phyloP scores from a whole-genome alignment of 2,329 filamentous ascomycete genomes.

The Talaromyces sp. region DNA sequence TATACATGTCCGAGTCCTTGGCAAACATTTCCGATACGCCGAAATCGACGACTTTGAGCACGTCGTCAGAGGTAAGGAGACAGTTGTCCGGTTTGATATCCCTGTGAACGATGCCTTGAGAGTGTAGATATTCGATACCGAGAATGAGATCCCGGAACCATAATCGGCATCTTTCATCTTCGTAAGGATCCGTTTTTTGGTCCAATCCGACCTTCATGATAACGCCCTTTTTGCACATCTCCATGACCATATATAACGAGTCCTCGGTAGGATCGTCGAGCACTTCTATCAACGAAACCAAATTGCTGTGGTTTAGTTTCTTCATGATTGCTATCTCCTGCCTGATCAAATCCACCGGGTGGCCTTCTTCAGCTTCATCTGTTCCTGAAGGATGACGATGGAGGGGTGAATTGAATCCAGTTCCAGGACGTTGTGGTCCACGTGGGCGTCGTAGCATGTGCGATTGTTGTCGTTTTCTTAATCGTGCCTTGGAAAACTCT shows the following conservation, averaged over 20 bases:
- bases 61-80: constrained; percentile 80
- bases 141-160: constrained; percentile 96
- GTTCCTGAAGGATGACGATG: constrained; percentile 57
- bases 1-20: constrained; percentile 81
- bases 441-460: constrained; percentile 71
- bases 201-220: constrained; percentile 94
- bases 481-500: constrained; percentile 89
- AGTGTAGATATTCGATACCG: constrained; percentile 92
- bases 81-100: constrained; percentile 99
- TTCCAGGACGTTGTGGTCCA: constrained; percentile 51
- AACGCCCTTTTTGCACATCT: constrained; percentile 98
- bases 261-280: constrained; percentile 94
- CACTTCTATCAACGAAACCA: constrained; percentile 92
- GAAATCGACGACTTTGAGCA: constrained; percentile 97
- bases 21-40: constrained; percentile 99
- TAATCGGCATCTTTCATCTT: constrained; percentile 73
- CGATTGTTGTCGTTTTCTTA: constrained; percentile 86
- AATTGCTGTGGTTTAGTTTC: constrained; percentile 88
- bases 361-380: constrained; percentile 56
- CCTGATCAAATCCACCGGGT: constrained; percentile 80
- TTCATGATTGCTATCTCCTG: constrained; percentile 99
- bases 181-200: constrained; percentile 76
- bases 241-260: constrained; percentile 96
- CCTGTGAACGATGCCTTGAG: constrained; percentile 89
- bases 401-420: constrained; percentile 61